phyloP scores from a whole-genome alignment of 768 basidiomycete genomes.

The Tricholoma matsutake region DNA sequence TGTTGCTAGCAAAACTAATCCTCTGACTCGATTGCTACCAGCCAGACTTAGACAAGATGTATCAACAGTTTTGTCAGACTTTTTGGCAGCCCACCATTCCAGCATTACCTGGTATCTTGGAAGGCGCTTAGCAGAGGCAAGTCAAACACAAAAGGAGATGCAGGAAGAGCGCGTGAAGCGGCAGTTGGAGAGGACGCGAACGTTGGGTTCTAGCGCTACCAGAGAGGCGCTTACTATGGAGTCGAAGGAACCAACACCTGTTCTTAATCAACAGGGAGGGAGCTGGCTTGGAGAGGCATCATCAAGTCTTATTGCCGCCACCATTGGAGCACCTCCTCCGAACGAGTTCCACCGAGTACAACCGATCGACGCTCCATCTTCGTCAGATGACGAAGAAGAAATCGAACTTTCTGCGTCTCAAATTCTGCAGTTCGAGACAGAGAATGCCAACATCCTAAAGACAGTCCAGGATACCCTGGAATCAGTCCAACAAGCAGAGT shows the following conservation, averaged over 20 bases:
- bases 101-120: conserved; percentile 90
- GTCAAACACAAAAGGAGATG: conserved; percentile 78
- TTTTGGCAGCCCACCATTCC: conserved; percentile 90
- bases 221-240: conserved; percentile 54
- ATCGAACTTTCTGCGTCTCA: conserved; percentile 82
- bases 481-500: conserved; percentile 89
- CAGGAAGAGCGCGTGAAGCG: conserved; percentile 93
- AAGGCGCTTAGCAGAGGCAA: conserved; percentile 73
- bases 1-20: conserved; percentile 59
- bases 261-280: conserved; percentile 26
- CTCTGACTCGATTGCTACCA: conserved; percentile 68
- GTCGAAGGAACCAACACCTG: conserved; percentile 25
- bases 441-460: conserved; percentile 84
- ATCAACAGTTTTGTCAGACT: conserved; percentile 54
- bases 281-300: conserved; percentile 64
- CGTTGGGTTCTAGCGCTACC: conserved; percentile 77
- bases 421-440: conserved; percentile 89
- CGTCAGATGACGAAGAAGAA: conserved; percentile 69
- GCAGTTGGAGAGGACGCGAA: conserved; percentile 78
- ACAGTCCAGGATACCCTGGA: conserved; percentile 83
- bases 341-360: conserved; percentile 23
- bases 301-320: conserved; percentile 56
- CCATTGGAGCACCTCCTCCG: conserved; percentile 47
- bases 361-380: conserved; percentile 24
- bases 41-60: conserved; percentile 61